Evolutionary conservation across 257 asterid genomes (phyloP).

Genomic region (Sherardia arvensis): DNA sequence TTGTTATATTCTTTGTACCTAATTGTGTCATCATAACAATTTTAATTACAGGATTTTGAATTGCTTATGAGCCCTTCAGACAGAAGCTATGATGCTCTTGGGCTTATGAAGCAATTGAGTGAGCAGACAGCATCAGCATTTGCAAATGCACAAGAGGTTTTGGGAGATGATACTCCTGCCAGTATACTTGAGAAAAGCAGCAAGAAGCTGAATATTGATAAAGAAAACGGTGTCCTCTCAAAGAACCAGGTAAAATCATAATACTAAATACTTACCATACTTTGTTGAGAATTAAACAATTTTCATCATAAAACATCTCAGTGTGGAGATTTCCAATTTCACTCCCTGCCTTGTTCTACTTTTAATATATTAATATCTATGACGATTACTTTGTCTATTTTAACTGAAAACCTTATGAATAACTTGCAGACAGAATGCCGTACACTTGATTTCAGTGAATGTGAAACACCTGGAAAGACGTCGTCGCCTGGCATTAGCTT

Average conservation of each 20-base stretch:
- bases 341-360: neutral
- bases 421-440: slow-evolving; percentile 62
- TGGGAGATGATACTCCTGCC: slow-evolving; percentile 91
- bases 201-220: slow-evolving; percentile 24
- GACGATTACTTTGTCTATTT: neutral
- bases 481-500: slow-evolving; percentile 24
- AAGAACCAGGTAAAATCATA: slow-evolving; percentile 21
- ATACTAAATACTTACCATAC: slow-evolving; percentile 27
- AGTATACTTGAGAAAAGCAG: slow-evolving; percentile 50
- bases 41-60: slow-evolving; percentile 63
- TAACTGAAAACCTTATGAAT: neutral
- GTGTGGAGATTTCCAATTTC: neutral
- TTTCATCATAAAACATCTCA: neutral
- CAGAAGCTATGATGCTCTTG: slow-evolving; percentile 77
- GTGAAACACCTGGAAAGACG: slow-evolving; percentile 60
- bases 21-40: neutral
- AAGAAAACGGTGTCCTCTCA: slow-evolving; percentile 20
- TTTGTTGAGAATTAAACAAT: neutral
- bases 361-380: too few relatives aligned
- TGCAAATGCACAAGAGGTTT: slow-evolving; percentile 83
- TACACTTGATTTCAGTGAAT: slow-evolving; percentile 75
- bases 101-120: slow-evolving; percentile 82
- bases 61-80: slow-evolving; percentile 72
- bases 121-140: slow-evolving; percentile 89
- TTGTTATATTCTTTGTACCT: neutral